A percentile compares a stretch with the other conserved stretches of the same genome.
phyloP scores from a whole-genome alignment of 2,329 filamentous ascomycete genomes.

The Ophiognomonia clavigignenti-juglandacearum region DNA sequence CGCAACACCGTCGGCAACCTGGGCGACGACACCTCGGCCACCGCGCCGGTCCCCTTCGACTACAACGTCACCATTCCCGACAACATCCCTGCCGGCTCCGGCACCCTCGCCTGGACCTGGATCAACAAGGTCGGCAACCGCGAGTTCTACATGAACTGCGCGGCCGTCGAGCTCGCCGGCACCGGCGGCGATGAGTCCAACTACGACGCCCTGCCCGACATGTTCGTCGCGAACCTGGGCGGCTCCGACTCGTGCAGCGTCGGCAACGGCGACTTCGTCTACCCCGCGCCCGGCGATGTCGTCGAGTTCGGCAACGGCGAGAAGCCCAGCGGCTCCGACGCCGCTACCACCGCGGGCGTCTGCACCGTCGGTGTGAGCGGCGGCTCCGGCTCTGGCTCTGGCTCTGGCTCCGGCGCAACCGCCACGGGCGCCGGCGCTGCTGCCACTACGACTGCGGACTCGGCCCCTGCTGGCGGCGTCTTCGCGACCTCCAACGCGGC shows the following conservation, averaged over 20 bases:
- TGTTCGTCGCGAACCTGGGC: constrained; percentile 70
- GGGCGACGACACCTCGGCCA: constrained; percentile 35
- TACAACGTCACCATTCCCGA: constrained; percentile 70
- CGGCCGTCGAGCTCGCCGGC: constrained; percentile 63
- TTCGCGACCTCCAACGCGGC: constrained; percentile 30
- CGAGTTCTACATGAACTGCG: constrained; percentile 98
- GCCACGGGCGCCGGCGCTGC: constrained; percentile 17
- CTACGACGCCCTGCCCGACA: constrained; percentile 61
- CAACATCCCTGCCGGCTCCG: constrained; percentile 69
- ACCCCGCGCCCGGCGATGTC: constrained; percentile 61
- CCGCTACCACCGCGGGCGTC: constrained; percentile 24
- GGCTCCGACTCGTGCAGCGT: constrained; percentile 52
- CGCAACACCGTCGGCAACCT: constrained; percentile 53
- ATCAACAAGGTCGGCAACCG: constrained; percentile 89
- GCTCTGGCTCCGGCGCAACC: constrained; percentile 19
- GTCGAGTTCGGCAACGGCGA: constrained; percentile 43
- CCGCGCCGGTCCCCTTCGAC: constrained; percentile 40
- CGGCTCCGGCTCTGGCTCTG: constrained; percentile 19
- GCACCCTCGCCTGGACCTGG: constrained; percentile 89
- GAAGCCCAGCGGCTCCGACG: constrained; percentile 23
- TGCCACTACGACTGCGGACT: constrained; percentile 24
- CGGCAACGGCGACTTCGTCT: constrained; percentile 55
- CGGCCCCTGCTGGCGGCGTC: constrained; percentile 28
- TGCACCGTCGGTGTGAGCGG: constrained; percentile 23
- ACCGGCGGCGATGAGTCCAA: constrained; percentile 42